Conservation (phyloP, 352 stramenopile genomes). For the Globisporangium mamillatum region DNA sequence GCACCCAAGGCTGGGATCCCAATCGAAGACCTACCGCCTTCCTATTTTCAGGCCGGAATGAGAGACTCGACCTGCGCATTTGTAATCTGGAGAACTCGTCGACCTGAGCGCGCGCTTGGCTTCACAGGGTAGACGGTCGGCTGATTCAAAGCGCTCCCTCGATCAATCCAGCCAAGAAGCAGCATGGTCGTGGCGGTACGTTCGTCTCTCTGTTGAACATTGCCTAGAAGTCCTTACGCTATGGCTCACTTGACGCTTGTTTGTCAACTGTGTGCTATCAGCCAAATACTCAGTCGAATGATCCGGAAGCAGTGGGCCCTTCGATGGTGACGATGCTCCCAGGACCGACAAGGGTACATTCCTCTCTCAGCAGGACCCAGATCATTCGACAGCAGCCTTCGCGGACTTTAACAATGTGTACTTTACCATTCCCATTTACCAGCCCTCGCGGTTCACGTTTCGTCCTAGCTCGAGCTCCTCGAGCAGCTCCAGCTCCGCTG, state of each 20-base stretch:
- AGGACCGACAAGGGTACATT: neutral
- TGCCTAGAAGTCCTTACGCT: neutral
- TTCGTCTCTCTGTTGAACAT: neutral
- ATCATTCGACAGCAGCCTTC: neutral
- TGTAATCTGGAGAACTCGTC: neutral
- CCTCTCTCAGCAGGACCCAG: neutral
- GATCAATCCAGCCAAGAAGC: neutral
- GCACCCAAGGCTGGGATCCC: neutral
- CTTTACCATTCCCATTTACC: neutral
- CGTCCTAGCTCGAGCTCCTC: slow-evolving; percentile 7
- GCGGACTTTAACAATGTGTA: neutral
- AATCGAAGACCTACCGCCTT: neutral
- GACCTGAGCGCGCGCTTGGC: neutral
- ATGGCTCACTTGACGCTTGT: neutral
- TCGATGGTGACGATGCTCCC: slow-evolving; percentile 9
- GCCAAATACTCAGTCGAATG: neutral
- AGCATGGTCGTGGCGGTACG: neutral
- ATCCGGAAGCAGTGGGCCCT: neutral
- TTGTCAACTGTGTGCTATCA: neutral
- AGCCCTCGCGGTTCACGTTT: slow-evolving; percentile 11
- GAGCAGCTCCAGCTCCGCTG: slow-evolving; percentile 11
- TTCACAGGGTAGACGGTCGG: neutral
- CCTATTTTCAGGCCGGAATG: neutral
- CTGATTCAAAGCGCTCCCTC: too few relatives aligned
- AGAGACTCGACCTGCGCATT: neutral